Conservation (phyloP, 495 filamentous ascomycete genomes). For the Xylaria palmicola region DNA sequence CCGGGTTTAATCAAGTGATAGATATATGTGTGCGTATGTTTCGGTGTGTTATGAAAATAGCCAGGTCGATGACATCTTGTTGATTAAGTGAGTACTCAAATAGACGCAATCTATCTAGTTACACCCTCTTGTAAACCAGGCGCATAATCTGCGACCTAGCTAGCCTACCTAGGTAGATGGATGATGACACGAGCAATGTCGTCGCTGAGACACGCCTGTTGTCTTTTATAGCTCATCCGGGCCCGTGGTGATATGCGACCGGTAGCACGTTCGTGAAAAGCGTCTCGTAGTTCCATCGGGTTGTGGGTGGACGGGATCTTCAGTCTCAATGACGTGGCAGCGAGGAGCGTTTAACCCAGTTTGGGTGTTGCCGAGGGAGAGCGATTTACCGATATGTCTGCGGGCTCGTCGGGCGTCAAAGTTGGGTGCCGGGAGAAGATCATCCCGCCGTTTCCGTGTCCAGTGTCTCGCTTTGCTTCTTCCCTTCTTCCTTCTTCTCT, state of each 20-base stretch:
- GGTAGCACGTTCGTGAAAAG: background rate
- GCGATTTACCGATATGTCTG: no score
- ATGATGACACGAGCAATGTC: background rate
- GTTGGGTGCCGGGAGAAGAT: background rate
- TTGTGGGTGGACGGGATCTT: background rate
- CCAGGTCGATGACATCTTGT: background rate
- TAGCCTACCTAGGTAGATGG: background rate
- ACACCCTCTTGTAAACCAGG: background rate
- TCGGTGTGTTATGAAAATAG: background rate
- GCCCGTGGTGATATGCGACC: background rate
- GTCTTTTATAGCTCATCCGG: background rate
- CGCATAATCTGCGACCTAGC: background rate
- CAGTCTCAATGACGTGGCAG: background rate
- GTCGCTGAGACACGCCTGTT: no score
- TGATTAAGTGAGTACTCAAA: no score
- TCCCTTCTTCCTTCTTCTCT: no score
- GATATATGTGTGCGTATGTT: background rate
- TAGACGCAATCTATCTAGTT: background rate
- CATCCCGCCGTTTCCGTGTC: no score
- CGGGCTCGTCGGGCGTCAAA: background rate
- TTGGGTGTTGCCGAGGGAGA: background rate
- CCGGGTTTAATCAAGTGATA: no score
- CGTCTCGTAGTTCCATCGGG: background rate
- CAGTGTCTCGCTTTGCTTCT: no score
- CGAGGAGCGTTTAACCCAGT: background rate